These are phyloP conservation scores for Medicago ruthenica DNA, from an alignment of 306 rosid genomes.

Conservation along the genomic window DNA sequence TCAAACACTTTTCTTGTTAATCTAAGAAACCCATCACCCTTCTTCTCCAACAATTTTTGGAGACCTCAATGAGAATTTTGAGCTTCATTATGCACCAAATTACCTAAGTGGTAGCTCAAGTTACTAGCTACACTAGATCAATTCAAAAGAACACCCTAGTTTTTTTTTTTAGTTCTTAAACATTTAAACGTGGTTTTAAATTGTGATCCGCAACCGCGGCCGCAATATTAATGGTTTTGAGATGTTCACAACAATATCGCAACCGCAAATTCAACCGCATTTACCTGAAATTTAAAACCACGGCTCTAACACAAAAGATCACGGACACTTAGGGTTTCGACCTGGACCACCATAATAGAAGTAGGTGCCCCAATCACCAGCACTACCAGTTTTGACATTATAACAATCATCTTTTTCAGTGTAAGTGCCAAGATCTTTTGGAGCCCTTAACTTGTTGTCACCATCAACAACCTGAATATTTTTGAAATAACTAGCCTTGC, in stretches of 20 bases:
- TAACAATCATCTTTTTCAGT: slow-evolving; percentile 60
- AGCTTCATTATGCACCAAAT: slow-evolving; percentile 42
- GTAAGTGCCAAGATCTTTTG: slow-evolving; percentile 55
- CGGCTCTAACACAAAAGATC: slow-evolving; percentile 22
- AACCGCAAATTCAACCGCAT: background rate
- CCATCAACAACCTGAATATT: slow-evolving; percentile 63
- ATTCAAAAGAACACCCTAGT: slow-evolving; percentile 36
- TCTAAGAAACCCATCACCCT: slow-evolving; percentile 42
- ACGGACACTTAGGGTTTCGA: slow-evolving; percentile 52
- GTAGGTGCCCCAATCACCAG: slow-evolving; percentile 60
- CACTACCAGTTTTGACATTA: slow-evolving; percentile 52
- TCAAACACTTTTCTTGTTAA: slow-evolving; percentile 43
- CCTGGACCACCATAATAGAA: slow-evolving; percentile 73
- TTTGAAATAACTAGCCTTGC: slow-evolving; percentile 58
- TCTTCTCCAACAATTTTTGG: slow-evolving; percentile 61
- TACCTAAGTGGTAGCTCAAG: slow-evolving; percentile 39
- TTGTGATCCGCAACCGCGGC: background rate
- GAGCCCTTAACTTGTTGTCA: slow-evolving; percentile 54
- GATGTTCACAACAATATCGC: background rate
- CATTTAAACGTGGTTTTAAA: background rate
- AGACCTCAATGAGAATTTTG: slow-evolving; percentile 41
- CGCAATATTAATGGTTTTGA: background rate
- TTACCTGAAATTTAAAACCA: background rate
- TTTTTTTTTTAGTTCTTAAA: background rate
- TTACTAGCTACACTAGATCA: slow-evolving; percentile 44